These are phyloP conservation scores for Medicago arabica DNA, from an alignment of 306 rosid genomes.

Conservation along the genomic window DNA sequence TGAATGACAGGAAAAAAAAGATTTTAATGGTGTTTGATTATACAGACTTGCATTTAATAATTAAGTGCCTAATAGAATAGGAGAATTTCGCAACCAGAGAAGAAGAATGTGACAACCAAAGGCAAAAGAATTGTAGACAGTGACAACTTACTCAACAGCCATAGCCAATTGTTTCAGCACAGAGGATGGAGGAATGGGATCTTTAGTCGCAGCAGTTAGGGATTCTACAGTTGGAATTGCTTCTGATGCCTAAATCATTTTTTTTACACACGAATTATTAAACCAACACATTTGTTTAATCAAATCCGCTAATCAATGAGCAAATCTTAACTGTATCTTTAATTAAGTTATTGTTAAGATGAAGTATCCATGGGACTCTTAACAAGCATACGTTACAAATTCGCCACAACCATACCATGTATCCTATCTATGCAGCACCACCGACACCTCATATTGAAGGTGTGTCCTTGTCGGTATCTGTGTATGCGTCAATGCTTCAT, in stretches of 20 bases:
- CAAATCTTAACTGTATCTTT: slow-evolving; percentile 18
- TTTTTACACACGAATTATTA: slow-evolving; percentile 40
- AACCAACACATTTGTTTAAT: slow-evolving; percentile 29
- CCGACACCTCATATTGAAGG: too few species aligned
- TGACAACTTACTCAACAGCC: slow-evolving; percentile 85
- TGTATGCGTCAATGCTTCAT: too few species aligned
- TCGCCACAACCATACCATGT: slow-evolving; percentile 33
- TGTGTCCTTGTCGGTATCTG: too few species aligned
- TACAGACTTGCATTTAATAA: slow-evolving; percentile 12
- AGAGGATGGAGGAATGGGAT: slow-evolving; percentile 71
- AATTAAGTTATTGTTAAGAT: slow-evolving; percentile 23
- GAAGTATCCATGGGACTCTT: slow-evolving; percentile 7
- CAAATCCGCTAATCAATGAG: slow-evolving; percentile 25
- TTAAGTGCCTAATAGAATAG: slow-evolving; percentile 24
- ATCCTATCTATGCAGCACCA: neutral
- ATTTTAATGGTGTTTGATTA: slow-evolving; percentile 1
- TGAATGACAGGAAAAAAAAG: slow-evolving; percentile 34
- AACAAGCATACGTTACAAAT: slow-evolving; percentile 9
- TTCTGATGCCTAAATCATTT: slow-evolving; percentile 63
- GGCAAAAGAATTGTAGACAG: slow-evolving; percentile 37
- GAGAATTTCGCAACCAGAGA: slow-evolving; percentile 4
- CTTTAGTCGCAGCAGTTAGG: slow-evolving; percentile 62
- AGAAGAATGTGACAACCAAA: slow-evolving; percentile 9
- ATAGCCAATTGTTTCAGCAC: slow-evolving; percentile 84
- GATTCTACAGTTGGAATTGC: slow-evolving; percentile 75